Evolutionary conservation across 495 filamentous ascomycete genomes (phyloP).

Genomic region (Pseudevernia furfuracea): DNA sequence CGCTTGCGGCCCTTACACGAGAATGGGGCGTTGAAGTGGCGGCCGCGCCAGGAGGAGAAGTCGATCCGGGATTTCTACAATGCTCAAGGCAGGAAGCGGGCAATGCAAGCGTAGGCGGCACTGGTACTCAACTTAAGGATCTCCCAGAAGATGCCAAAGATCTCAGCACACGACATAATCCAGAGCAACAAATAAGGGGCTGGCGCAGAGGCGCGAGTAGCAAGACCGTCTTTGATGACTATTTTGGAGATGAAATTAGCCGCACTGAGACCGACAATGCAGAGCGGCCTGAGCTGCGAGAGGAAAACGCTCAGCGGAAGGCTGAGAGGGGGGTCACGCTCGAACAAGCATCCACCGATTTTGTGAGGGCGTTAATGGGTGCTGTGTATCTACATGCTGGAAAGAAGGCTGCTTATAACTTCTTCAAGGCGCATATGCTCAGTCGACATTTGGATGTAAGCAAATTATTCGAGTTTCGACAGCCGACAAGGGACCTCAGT

Average conservation of each 20-base stretch:
- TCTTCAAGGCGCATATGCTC: slow-evolving; percentile 75
- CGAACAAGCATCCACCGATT: slow-evolving; percentile 51
- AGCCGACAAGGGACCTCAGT: slow-evolving; percentile 72
- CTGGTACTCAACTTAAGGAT: slow-evolving; percentile 33
- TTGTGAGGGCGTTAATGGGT: slow-evolving; percentile 74
- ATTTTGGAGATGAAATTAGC: slow-evolving; percentile 59
- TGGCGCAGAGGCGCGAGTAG: slow-evolving; percentile 66
- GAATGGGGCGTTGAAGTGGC: slow-evolving; percentile 90
- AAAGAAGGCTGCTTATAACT: slow-evolving; percentile 60
- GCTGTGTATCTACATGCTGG: slow-evolving; percentile 75
- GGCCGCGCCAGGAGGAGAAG: slow-evolving; percentile 75
- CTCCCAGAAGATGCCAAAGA: slow-evolving; percentile 33
- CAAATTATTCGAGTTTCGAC: slow-evolving; percentile 70
- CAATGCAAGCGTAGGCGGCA: slow-evolving; percentile 33
- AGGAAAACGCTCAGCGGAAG: slow-evolving; percentile 29
- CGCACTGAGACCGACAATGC: slow-evolving; percentile 18
- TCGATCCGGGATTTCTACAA: slow-evolving; percentile 89
- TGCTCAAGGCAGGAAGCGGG: slow-evolving; percentile 58
- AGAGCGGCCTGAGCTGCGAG: slow-evolving; percentile 9
- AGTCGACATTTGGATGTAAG: slow-evolving; percentile 69
- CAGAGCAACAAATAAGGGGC: slow-evolving; percentile 28
- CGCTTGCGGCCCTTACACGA: slow-evolving; percentile 58
- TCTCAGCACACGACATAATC: slow-evolving; percentile 24
- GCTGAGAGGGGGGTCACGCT: slow-evolving; percentile 33
- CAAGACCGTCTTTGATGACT: slow-evolving; percentile 67